phyloP scores from a whole-genome alignment of 2,329 filamentous ascomycete species.

The Monosporascus sp. region DNA sequence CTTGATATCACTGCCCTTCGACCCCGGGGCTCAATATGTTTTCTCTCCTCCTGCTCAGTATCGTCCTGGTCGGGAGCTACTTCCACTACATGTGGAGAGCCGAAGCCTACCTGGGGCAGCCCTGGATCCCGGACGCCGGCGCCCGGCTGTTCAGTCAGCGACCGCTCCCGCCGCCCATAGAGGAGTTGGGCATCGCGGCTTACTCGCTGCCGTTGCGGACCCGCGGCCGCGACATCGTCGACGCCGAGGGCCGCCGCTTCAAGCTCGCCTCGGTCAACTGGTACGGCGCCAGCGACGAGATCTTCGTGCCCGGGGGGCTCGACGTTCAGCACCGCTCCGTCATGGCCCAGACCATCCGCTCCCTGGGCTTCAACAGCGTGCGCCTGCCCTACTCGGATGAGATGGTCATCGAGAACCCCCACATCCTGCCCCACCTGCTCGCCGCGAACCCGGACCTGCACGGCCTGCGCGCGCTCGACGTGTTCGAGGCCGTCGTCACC shows the following conservation, averaged over 20 bases:
- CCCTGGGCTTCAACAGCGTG: conserved; percentile 65
- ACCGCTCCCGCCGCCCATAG: conserved; percentile 40
- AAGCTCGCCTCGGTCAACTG: conserved; percentile 64
- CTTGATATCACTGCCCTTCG: no score
- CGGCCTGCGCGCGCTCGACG: conserved; percentile 52
- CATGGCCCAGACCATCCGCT: conserved; percentile 55
- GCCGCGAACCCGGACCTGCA: conserved; percentile 56
- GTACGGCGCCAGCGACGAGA: conserved; percentile 65
- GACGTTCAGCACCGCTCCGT: conserved; percentile 56
- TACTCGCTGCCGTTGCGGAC: conserved; percentile 56
- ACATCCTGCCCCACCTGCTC: conserved; percentile 45
- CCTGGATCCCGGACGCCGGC: conserved; percentile 46
- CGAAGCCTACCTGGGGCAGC: conserved; percentile 38
- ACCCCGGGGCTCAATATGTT: conserved; percentile 16
- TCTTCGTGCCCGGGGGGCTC: conserved; percentile 59
- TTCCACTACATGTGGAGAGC: conserved; percentile 39
- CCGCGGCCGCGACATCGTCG: conserved; percentile 55
- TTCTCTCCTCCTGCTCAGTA: conserved; percentile 30
- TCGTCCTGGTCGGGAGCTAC: conserved; percentile 33
- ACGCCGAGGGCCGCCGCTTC: conserved; percentile 50
- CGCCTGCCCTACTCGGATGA: conserved; percentile 65
- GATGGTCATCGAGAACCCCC: conserved; percentile 56
- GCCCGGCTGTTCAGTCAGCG: conserved; percentile 42
- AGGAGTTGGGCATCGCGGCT: conserved; percentile 36
- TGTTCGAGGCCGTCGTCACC: conserved; percentile 54